phyloP scores from a whole-genome alignment of 805 yeast genomes.

The Deakozyma indianensis region DNA sequence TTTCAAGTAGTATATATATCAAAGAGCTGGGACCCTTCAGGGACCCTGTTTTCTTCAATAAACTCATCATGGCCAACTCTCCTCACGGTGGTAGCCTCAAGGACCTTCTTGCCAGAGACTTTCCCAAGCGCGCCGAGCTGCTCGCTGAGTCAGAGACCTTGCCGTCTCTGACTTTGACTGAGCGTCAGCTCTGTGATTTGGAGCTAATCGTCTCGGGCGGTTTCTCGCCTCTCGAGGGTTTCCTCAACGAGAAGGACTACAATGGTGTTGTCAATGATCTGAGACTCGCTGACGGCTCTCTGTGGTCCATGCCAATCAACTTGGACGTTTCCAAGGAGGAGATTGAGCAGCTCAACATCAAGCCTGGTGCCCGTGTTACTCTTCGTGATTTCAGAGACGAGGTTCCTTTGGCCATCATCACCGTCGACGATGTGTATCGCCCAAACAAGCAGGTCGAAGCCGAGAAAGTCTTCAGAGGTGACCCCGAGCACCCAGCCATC shows the following conservation, averaged over 20 bases:
- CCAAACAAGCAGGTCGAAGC: slow-evolving; percentile 79
- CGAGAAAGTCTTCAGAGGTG: slow-evolving; percentile 81
- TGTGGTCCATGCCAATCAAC: slow-evolving; percentile 91
- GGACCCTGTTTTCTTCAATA: no score
- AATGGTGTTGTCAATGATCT: slow-evolving; percentile 48
- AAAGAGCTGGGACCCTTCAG: no score
- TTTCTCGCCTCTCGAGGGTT: slow-evolving; percentile 73
- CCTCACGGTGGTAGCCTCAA: slow-evolving; percentile 91
- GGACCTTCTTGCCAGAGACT: slow-evolving; percentile 76
- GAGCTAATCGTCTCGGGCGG: slow-evolving; percentile 91
- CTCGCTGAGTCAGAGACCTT: slow-evolving; percentile 42
- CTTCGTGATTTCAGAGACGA: slow-evolving; percentile 75
- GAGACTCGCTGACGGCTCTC: slow-evolving; percentile 59
- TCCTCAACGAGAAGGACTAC: slow-evolving; percentile 55
- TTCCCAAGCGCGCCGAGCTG: slow-evolving; percentile 39
- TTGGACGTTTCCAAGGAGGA: slow-evolving; percentile 52
- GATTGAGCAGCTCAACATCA: slow-evolving; percentile 27
- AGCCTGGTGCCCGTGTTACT: slow-evolving; percentile 48
- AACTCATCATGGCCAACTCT: slow-evolving; percentile 26
- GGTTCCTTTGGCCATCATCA: slow-evolving; percentile 63
- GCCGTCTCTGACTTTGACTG: slow-evolving; percentile 40
- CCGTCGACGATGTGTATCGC: slow-evolving; percentile 61
- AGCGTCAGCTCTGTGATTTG: slow-evolving; percentile 84
- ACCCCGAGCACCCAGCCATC: slow-evolving; percentile 92
- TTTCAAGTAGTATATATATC: no score